A percentile compares a stretch with the other conserved stretches of the same genome.
Evolutionary conservation across 495 filamentous ascomycete species (phyloP).

Genomic region (Penicillium macrosclerotiorum): DNA sequence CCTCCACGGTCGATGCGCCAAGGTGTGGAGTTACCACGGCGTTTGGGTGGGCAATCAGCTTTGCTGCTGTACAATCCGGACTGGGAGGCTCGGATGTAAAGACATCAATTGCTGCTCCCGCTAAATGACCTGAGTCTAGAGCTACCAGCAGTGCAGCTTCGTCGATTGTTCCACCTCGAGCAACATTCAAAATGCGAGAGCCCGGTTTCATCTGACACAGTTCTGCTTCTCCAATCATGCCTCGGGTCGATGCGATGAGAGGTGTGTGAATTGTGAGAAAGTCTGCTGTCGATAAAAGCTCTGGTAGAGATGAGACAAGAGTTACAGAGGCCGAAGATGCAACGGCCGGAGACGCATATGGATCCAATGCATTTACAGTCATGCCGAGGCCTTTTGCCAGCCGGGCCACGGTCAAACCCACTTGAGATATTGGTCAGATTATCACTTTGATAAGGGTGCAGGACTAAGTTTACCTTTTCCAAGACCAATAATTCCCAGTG

Average conservation of each 20-base stretch:
- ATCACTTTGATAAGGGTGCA: neutral
- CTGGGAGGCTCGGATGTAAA: slow-evolving; percentile 67
- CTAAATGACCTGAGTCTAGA: slow-evolving; percentile 63
- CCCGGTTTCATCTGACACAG: slow-evolving; percentile 65
- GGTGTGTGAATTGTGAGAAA: slow-evolving; percentile 77
- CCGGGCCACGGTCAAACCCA: slow-evolving; percentile 67
- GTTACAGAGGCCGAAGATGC: slow-evolving; percentile 57
- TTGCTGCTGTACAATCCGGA: slow-evolving; percentile 47
- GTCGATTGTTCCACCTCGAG: slow-evolving; percentile 72
- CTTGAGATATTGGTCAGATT: slow-evolving; percentile 25
- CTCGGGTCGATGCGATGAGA: slow-evolving; percentile 65
- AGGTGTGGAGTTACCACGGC: slow-evolving; percentile 71
- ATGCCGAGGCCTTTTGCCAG: slow-evolving; percentile 69
- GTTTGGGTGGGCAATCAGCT: slow-evolving; percentile 58
- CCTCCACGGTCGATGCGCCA: slow-evolving; percentile 71
- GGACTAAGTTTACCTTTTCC: slow-evolving; percentile 58
- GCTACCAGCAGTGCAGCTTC: slow-evolving; percentile 66
- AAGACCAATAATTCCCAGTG: slow-evolving; percentile 63
- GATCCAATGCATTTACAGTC: slow-evolving; percentile 63
- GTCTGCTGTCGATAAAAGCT: slow-evolving; percentile 60
- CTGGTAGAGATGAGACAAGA: slow-evolving; percentile 48
- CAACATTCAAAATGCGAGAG: slow-evolving; percentile 66
- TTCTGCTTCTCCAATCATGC: slow-evolving; percentile 60
- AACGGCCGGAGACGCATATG: slow-evolving; percentile 62
- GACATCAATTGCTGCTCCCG: slow-evolving; percentile 72